A percentile compares a stretch with the other conserved stretches of the same genome.
Conservation (phyloP, 2,329 filamentous ascomycete species). For the Aquanectria penicillioides region DNA sequence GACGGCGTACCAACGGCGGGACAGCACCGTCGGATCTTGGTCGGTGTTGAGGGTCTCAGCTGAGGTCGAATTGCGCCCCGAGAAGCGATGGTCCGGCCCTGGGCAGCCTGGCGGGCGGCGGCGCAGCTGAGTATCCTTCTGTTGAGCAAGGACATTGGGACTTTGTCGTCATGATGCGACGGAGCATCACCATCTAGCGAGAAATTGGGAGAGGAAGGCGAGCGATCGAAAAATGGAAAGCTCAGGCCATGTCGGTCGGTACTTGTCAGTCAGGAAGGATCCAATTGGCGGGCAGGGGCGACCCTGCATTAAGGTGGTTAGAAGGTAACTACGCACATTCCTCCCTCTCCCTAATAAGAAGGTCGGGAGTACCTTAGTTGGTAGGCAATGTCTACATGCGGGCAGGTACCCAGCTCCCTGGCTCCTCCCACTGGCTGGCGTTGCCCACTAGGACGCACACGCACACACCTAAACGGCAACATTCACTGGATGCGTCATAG, state of each 20-base stretch:
- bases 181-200: conserved; percentile 23
- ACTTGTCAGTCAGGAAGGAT: conserved; percentile 26
- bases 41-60: conserved; percentile 22
- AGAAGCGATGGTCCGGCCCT: conserved; percentile 19
- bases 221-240: conserved; percentile 26
- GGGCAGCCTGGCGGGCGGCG: conserved; percentile 32
- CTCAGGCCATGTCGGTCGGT: conserved; percentile 36
- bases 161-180: conserved; percentile 39
- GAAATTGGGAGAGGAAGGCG: background rate
- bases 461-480: background rate
- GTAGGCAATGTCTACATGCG: background rate
- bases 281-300: conserved; percentile 18
- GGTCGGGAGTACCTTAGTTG: background rate
- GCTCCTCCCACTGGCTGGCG: too few species aligned
- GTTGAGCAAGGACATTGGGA: conserved; percentile 43
- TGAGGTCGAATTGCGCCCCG: conserved; percentile 25
- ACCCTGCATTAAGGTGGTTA: conserved; percentile 35
- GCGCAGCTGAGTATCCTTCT: conserved; percentile 41
- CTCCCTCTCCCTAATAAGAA: too few species aligned
- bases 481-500: conserved; percentile 17
- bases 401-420: too few species aligned
- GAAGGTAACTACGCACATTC: too few species aligned
- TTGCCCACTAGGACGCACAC: background rate
- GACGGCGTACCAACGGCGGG: conserved; percentile 53
- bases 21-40: conserved; percentile 17